phyloP scores from a whole-genome alignment of 2,329 filamentous ascomycete genomes.

The Fusarium dimerum region DNA sequence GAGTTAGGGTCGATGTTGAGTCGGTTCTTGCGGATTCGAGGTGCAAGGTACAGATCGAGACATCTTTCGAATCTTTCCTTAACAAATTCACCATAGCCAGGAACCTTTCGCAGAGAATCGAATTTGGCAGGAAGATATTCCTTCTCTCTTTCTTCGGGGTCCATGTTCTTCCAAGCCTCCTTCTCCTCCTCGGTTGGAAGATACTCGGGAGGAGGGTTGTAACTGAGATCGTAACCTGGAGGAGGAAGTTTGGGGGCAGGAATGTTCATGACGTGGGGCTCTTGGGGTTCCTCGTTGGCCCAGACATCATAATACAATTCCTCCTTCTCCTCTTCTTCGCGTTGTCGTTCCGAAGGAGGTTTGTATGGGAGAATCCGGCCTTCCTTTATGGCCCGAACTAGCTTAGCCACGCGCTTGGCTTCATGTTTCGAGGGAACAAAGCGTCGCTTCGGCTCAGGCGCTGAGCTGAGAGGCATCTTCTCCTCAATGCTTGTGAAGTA shows the following conservation, averaged over 20 bases:
- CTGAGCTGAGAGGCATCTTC: constrained; percentile 91
- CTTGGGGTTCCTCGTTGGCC: constrained; percentile 84
- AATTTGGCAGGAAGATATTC: constrained; percentile 85
- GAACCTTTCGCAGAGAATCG: constrained; percentile 84
- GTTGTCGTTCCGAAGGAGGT: constrained; percentile 65
- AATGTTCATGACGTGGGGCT: constrained; percentile 90
- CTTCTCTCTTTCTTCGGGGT: constrained; percentile 88
- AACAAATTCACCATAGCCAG: constrained; percentile 85
- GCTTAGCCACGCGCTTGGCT: constrained; percentile 93
- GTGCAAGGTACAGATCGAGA: constrained; percentile 92
- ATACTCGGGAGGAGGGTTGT: constrained; percentile 95
- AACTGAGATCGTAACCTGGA: constrained; percentile 92
- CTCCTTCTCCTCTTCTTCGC: constrained; percentile 71
- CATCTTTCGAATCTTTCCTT: constrained; percentile 97
- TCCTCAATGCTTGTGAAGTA: constrained; percentile 92
- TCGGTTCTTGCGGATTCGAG: constrained; percentile 86
- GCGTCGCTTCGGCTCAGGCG: constrained; percentile 92
- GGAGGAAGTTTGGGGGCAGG: constrained; percentile 91
- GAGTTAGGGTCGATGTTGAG: constrained; percentile 96
- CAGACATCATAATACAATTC: constrained; percentile 84
- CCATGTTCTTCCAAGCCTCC: constrained; percentile 79
- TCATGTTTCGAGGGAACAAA: constrained; percentile 98
- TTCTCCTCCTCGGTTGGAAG: constrained; percentile 83
- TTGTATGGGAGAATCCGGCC: constrained; percentile 92
- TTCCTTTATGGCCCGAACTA: constrained; percentile 93